Conservation (phyloP, 495 filamentous ascomycete species). For the Aspergillus coremiiformis region DNA sequence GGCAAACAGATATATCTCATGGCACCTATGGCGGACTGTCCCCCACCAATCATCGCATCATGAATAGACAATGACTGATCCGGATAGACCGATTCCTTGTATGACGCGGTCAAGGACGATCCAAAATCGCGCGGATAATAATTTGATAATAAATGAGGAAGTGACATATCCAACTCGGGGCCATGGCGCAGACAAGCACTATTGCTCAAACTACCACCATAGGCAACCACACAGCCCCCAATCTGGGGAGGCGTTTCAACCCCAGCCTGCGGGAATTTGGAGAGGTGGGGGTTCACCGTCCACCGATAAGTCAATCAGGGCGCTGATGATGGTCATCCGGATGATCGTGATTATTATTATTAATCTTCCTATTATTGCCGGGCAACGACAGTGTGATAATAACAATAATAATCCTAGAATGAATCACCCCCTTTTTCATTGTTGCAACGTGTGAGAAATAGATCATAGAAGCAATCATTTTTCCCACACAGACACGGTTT, state of each 20-base stretch:
- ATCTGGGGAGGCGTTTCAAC: neutral
- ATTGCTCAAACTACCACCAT: neutral
- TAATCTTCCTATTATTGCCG: neutral
- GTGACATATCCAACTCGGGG: neutral
- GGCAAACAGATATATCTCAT: neutral
- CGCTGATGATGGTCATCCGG: slow-evolving; percentile 6
- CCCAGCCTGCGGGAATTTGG: slow-evolving; percentile 11
- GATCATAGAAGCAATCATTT: neutral
- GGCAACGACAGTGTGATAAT: neutral
- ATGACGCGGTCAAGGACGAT: neutral
- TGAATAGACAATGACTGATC: neutral
- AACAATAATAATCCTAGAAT: neutral
- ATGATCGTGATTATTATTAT: neutral
- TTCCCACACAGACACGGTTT: neutral
- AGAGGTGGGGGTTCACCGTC: slow-evolving; percentile 11
- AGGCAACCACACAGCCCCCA: too few species aligned
- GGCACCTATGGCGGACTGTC: neutral
- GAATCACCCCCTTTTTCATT: neutral
- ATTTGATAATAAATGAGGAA: neutral
- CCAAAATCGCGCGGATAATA: too few species aligned
- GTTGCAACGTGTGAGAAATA: neutral
- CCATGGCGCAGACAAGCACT: neutral
- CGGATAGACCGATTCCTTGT: neutral
- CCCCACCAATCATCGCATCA: neutral
- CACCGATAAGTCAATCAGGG: slow-evolving; percentile 4